Evolutionary conservation across 2,329 filamentous ascomycete genomes (phyloP), one percentile per base, ranked within the genome.

Genomic region (Capronia epimyces): DNA sequence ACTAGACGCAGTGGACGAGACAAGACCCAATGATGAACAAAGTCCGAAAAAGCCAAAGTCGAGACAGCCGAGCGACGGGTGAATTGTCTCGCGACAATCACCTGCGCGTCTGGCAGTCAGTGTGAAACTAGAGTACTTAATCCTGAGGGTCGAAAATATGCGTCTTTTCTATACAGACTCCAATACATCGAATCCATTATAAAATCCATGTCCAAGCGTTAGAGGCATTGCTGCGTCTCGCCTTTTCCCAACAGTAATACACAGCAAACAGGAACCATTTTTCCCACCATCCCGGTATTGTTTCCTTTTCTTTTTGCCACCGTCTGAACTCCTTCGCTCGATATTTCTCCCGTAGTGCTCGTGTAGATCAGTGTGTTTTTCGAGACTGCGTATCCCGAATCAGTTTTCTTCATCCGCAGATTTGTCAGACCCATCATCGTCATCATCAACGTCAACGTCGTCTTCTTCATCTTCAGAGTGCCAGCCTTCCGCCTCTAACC

Each of bases 401-500:
- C 43, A 51, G 16, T 13, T 40, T 6, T 71, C 73, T 20, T 75
- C 72, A 10, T 76, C 74, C 46, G 75, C 74, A 3, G 69, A 70
- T 43, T 74, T 71, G 45, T 69, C 65, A 25, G 67, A 69, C 21
- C 66, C 67, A 25, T 66, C 65, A 34, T 65, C 63, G 31, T 68
- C 18, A 8, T 42, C 39, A 8, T 27, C 39, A 2, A 29, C 50
- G 21, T 48, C 40, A 18, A 32, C 49, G n/a, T 52, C 45, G 9
- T 48, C 34, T 27, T 53, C 68, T 12, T 71, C 68, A 15, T 67
- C 65, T 8, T 69, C 66, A 9, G 69, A 67, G 10, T 66, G 71
- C 70, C 73, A 80, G 0, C 75, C 80, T 16, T 81, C 77, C 2
- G 78, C 77, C 63, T 84, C 82, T 1, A 83, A 67, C 10, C 70